Evolutionary conservation across 2,329 filamentous ascomycete species (phyloP).

Genomic region (Tolypocladium inflatum): DNA sequence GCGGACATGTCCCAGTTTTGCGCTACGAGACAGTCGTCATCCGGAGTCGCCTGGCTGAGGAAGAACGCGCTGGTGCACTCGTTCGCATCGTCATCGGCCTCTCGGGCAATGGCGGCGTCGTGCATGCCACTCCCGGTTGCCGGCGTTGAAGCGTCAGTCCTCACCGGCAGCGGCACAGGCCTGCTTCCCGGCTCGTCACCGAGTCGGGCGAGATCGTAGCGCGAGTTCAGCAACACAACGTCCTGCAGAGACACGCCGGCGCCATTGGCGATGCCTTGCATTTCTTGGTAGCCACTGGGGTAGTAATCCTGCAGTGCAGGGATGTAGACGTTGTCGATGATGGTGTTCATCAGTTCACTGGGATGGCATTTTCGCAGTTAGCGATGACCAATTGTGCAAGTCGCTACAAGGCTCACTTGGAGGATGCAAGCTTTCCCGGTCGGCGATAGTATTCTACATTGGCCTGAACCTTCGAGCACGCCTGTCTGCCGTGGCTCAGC

Average conservation of each 20-base stretch:
- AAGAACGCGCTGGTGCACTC: slow-evolving; percentile 35
- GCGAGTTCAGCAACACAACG: slow-evolving; percentile 47
- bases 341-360: not conserved
- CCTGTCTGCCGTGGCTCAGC: slow-evolving; percentile 1
- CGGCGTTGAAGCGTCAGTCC: too few species aligned
- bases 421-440: slow-evolving; percentile 2
- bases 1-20: slow-evolving; percentile 44
- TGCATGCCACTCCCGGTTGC: too few species aligned
- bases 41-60: slow-evolving; percentile 1
- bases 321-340: slow-evolving; percentile 1
- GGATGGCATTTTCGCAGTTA: too few species aligned
- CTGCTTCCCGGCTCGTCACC: slow-evolving; percentile 22
- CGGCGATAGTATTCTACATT: slow-evolving; percentile 3
- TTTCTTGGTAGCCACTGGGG: slow-evolving; percentile 21
- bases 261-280: slow-evolving; percentile 43
- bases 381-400: too few species aligned
- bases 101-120: too few species aligned
- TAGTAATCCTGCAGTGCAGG: slow-evolving; percentile 3
- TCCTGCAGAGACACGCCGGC: slow-evolving; percentile 34
- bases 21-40: slow-evolving; percentile 25
- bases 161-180: too few species aligned
- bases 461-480: not conserved
- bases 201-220: slow-evolving; percentile 40
- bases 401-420: not conserved
- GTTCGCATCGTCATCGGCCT: not conserved